Evolutionary conservation across 371 early-diverging fungal species (phyloP).

Genomic region (Mucor mucedo): DNA sequence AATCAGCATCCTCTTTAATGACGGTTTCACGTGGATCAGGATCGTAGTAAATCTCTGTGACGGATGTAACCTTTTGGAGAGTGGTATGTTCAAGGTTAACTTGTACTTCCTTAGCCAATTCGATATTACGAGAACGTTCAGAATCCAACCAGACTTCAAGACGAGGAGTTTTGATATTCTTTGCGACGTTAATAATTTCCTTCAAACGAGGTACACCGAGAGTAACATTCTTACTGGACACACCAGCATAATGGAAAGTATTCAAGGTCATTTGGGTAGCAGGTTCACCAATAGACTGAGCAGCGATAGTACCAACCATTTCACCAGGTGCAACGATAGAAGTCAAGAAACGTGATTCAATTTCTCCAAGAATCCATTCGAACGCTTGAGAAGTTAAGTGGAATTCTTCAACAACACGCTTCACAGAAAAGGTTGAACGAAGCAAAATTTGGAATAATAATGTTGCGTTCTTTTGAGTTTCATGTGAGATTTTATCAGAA

Average conservation of each 20-base stretch:
- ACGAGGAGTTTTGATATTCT: constrained; percentile 97
- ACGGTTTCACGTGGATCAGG: constrained; percentile 89
- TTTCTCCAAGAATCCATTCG: constrained; percentile 95
- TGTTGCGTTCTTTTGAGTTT: constrained; percentile 94
- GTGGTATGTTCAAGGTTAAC: constrained; percentile 93
- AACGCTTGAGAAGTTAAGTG: constrained; percentile 88
- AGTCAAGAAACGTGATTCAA: constrained; percentile 88
- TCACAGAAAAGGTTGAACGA: constrained; percentile 83
- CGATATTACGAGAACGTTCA: constrained; percentile 78
- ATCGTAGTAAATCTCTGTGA: constrained; percentile 97
- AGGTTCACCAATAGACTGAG: constrained; percentile 99
- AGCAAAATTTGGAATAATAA: constrained; percentile 87
- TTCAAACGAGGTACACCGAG: constrained; percentile 99
- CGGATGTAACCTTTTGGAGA: constrained; percentile 81
- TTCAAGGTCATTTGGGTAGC: constrained; percentile 99
- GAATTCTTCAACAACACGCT: constrained; percentile 91
- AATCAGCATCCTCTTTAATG: constrained; percentile 93
- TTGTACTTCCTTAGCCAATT: constrained; percentile 92
- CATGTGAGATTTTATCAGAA: constrained; percentile 78
- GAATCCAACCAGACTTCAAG: constrained; percentile 86
- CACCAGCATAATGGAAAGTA: constrained; percentile 99
- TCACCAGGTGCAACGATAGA: constrained; percentile 96
- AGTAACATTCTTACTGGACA: constrained; percentile 96
- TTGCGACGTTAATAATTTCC: constrained; percentile 99
- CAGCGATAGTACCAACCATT: constrained; percentile 99